These are phyloP conservation scores for Colletotrichum sp. DNA, from an alignment of 2,329 filamentous ascomycete species.

Conservation along the genomic window DNA sequence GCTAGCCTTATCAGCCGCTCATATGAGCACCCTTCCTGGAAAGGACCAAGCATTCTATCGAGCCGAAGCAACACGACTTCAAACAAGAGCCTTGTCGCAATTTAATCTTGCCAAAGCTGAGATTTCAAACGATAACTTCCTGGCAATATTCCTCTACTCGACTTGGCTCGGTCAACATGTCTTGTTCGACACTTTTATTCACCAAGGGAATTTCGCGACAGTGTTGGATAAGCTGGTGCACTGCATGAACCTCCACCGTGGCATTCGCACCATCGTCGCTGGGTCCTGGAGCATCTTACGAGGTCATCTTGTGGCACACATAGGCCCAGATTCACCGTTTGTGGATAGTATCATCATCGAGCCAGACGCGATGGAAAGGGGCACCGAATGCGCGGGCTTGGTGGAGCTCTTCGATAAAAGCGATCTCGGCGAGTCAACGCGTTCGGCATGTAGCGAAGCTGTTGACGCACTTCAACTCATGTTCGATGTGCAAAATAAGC, in stretches of 20 bases:
- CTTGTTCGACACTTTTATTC: slow-evolving; percentile 44
- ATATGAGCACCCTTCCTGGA: slow-evolving; percentile 36
- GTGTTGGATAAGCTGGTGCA: slow-evolving; percentile 42
- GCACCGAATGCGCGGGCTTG: slow-evolving; percentile 30
- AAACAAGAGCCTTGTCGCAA: slow-evolving; percentile 45
- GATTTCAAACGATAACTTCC: slow-evolving; percentile 33
- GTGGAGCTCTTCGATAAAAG: slow-evolving; percentile 21
- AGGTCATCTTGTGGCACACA: not conserved
- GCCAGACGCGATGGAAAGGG: not conserved
- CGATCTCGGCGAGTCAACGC: slow-evolving; percentile 17
- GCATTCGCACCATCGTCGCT: slow-evolving; percentile 41
- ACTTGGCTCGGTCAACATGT: slow-evolving; percentile 50
- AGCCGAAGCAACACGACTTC: slow-evolving; percentile 46
- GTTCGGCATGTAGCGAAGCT: slow-evolving; percentile 25
- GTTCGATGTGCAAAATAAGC: slow-evolving; percentile 26
- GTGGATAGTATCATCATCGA: not conserved
- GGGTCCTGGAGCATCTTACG: not conserved
- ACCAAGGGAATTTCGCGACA: slow-evolving; percentile 26
- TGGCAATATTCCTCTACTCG: slow-evolving; percentile 49
- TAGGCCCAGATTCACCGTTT: not conserved
- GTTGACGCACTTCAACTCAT: slow-evolving; percentile 32
- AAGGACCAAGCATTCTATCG: slow-evolving; percentile 30
- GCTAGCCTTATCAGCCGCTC: slow-evolving; percentile 49
- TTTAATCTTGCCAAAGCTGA: slow-evolving; percentile 35
- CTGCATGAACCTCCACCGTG: slow-evolving; percentile 46